A percentile compares a stretch with the other conserved stretches of the same genome.
Conservation (phyloP, 495 filamentous ascomycete genomes). For the Chaetomium cochliodes region DNA sequence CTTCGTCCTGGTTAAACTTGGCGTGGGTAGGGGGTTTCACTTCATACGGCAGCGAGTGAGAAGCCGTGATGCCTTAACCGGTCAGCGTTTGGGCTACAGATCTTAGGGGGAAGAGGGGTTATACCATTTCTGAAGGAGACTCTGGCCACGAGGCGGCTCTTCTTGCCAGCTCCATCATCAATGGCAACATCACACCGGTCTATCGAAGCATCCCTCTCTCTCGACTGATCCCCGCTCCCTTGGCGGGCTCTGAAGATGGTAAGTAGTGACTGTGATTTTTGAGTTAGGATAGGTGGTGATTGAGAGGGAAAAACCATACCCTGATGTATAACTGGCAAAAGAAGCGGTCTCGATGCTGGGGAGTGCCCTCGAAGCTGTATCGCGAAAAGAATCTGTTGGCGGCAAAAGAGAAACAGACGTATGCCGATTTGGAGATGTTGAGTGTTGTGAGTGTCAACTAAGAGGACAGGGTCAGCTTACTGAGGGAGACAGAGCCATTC, state of each 20-base stretch:
- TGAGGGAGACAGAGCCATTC: neutral
- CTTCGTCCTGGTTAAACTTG: slow-evolving; percentile 69
- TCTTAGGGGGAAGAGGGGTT: slow-evolving; percentile 7
- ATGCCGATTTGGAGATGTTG: slow-evolving; percentile 91
- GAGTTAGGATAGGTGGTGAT: slow-evolving; percentile 19
- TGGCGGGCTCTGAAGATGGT: slow-evolving; percentile 47
- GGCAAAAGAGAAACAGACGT: slow-evolving; percentile 76
- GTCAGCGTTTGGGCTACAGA: slow-evolving; percentile 1
- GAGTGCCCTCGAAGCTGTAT: slow-evolving; percentile 61
- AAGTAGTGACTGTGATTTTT: slow-evolving; percentile 39
- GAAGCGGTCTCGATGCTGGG: slow-evolving; percentile 49
- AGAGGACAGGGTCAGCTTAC: neutral
- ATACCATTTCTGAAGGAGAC: slow-evolving; percentile 83
- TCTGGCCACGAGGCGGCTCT: slow-evolving; percentile 77
- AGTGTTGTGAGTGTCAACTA: slow-evolving; percentile 80
- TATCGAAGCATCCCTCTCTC: slow-evolving; percentile 65
- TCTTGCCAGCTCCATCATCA: slow-evolving; percentile 67
- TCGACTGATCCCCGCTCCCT: slow-evolving; percentile 34
- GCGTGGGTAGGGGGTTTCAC: slow-evolving; percentile 77
- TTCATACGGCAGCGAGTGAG: slow-evolving; percentile 90
- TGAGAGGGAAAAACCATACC: slow-evolving; percentile 29
- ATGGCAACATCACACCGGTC: slow-evolving; percentile 85
- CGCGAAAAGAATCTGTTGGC: slow-evolving; percentile 74
- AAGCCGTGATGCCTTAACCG: slow-evolving; percentile 74
- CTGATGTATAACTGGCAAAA: slow-evolving; percentile 49